A percentile compares a stretch with the other conserved stretches of the same genome.
Evolutionary conservation across 1,284 basidiomycete genomes (phyloP).

Genomic region (Ganoderma multipileum): DNA sequence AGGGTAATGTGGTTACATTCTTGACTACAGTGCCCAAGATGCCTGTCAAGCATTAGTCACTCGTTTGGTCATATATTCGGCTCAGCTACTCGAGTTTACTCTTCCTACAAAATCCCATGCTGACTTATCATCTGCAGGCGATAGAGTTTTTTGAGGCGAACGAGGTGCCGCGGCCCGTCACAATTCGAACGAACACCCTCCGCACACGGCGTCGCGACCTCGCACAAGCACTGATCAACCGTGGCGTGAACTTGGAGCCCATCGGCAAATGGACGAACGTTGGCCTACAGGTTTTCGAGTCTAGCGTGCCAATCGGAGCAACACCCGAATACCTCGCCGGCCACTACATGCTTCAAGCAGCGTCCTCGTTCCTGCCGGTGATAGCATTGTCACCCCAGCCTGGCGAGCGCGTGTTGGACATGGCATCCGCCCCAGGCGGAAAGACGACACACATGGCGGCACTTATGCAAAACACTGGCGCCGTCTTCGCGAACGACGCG

Average conservation of each 20-base stretch:
- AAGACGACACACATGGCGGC: conserved; percentile 98
- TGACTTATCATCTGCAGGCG: conserved; percentile 57
- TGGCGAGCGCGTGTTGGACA: conserved; percentile 94
- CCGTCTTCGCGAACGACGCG: conserved; percentile 98
- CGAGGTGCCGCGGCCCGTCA: conserved; percentile 95
- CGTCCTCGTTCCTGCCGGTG: conserved; percentile 98
- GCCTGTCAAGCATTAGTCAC: background rate
- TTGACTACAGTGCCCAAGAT: background rate
- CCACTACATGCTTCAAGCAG: conserved; percentile 99
- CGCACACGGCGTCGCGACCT: conserved; percentile 94
- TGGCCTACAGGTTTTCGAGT: conserved; percentile 97
- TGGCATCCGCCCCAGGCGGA: conserved; percentile 98
- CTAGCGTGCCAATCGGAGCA: conserved; percentile 94
- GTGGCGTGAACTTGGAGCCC: conserved; percentile 96
- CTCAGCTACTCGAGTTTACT: background rate
- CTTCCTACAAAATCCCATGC: background rate
- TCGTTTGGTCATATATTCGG: background rate
- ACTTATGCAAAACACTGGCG: conserved; percentile 96
- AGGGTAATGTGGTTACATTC: background rate
- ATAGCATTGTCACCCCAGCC: conserved; percentile 95
- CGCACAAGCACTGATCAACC: conserved; percentile 93
- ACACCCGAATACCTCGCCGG: conserved; percentile 99
- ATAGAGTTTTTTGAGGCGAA: conserved; percentile 99
- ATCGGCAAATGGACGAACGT: conserved; percentile 99
- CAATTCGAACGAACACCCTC: conserved; percentile 97